Evolutionary conservation across 2,329 filamentous ascomycete genomes (phyloP), one percentile per base, ranked within the genome.

Genomic region (Penicillium sp.): DNA sequence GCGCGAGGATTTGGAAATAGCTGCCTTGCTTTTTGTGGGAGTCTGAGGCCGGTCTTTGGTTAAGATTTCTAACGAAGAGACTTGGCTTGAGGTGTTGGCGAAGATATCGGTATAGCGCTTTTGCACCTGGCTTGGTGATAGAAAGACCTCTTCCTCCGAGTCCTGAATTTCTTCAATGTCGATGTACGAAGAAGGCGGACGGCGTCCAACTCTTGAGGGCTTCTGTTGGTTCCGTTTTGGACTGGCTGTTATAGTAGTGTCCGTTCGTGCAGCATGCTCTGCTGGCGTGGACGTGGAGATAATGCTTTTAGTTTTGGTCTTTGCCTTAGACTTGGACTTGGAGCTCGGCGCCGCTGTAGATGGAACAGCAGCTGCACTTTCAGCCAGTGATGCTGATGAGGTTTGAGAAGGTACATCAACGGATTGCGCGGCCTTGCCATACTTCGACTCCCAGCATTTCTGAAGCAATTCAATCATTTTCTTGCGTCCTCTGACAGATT

Each of bases 401-500:
- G 31, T 1, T 46, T 54, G 36, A 27, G 9, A 16, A 44, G 33
- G 19, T 43, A 39, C 36, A n/a, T 7, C 14, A 37, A 60, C 27
- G 53, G 54, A 14, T 22, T 43, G 65, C 54, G 72, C 70, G 66
- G 24, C 10, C 43, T 47, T 60, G 27, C 64, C 65, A 53, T 81
- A 75, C 69, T 86, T 86, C 58, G 85, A 86, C 63, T 83, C 76
- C 89, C 89, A 92, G 71, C 90, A 92, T 68, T 87, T 84, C 53
- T 89, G 79, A 13, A 93, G 77, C 11, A 92, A 74, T 1, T 85
- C 79, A 60, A 93, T 87, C 87, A 91, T 91, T 9, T 85, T 85
- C 50, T 83, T 80, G 18, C 90, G 82, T 56, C 80, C 85, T 70
- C 87, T 90, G 33, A 92, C 78, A 1, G 87, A 79, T 69, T 92